These are phyloP conservation scores for Candida pseudocylindracea DNA, from an alignment of 1,139 yeast genomes.

Conservation along the genomic window DNA sequence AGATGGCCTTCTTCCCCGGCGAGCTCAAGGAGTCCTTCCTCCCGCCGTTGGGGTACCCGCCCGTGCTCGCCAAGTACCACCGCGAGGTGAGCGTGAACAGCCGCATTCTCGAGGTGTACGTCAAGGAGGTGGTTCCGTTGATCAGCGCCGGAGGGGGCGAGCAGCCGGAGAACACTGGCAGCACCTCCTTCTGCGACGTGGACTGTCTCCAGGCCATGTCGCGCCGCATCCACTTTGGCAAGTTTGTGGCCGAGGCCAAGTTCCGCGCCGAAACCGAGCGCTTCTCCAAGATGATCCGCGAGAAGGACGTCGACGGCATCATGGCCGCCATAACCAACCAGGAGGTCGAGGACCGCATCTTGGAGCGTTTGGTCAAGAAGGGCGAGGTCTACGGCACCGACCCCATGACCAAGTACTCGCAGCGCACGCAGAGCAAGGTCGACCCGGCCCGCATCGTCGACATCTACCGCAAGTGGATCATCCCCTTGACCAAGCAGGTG, in stretches of 20 bases:
- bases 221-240: constrained; percentile 92
- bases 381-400: constrained; percentile 79
- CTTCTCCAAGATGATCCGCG: constrained; percentile 42
- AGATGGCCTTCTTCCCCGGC: constrained; percentile 73
- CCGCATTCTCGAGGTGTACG: constrained; percentile 45
- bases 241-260: constrained; percentile 92
- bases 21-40: constrained; percentile 43
- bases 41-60: constrained; percentile 65
- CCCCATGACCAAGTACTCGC: constrained; percentile 53
- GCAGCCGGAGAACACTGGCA: constrained; percentile 71
- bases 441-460: constrained; percentile 62
- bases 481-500: constrained; percentile 85
- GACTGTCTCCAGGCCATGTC: constrained; percentile 75
- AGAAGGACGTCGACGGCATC: constrained; percentile 48
- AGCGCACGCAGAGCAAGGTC: constrained; percentile 52
- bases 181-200: constrained; percentile 68
- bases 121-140: constrained; percentile 47
- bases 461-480: constrained; percentile 71
- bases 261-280: constrained; percentile 43
- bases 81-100: constrained; percentile 58
- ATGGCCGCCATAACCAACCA: constrained; percentile 66
- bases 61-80: constrained; percentile 49
- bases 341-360: constrained; percentile 68
- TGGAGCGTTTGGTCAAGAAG: constrained; percentile 56
- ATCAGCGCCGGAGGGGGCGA: constrained; percentile 52